A percentile compares a stretch with the other conserved stretches of the same genome.
Conservation (phyloP, 192 early-diverging fungal species). For the Dissophora globulifera region DNA sequence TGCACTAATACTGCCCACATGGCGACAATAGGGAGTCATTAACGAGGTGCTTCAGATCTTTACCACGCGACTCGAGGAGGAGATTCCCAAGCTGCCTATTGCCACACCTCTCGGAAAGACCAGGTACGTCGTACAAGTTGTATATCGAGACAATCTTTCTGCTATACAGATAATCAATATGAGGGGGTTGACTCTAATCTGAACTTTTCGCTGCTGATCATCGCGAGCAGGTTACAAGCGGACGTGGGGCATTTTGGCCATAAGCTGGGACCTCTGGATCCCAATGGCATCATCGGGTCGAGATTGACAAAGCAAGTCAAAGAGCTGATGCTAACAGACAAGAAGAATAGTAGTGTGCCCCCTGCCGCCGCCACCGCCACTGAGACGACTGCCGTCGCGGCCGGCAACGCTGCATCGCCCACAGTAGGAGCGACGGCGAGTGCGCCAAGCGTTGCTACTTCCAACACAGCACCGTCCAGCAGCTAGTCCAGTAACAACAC, state of each 20-base stretch:
- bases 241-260: conserved; percentile 42
- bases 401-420: too few species aligned
- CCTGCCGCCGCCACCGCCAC: not conserved
- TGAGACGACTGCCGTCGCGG: not conserved
- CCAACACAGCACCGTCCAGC: too few species aligned
- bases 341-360: conserved; percentile 18
- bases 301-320: conserved; percentile 50
- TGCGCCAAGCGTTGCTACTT: too few species aligned
- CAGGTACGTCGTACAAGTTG: conserved; percentile 64
- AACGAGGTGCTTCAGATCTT: conserved; percentile 82
- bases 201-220: too few species aligned
- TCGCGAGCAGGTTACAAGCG: conserved; percentile 25
- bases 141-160: too few species aligned
- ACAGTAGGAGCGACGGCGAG: too few species aligned
- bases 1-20: too few species aligned
- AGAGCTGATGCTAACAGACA: conserved; percentile 25
- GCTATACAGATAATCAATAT: too few species aligned
- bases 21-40: conserved; percentile 69
- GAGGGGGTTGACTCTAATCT: too few species aligned
- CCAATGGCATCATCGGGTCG: conserved; percentile 39
- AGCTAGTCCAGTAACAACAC: too few species aligned
- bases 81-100: conserved; percentile 64
- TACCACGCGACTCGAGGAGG: conserved; percentile 77
- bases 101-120: conserved; percentile 72
- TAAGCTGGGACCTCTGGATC: conserved; percentile 38